Evolutionary conservation across 1,284 basidiomycete species (phyloP).

Genomic region (Afroboletus lepidellus): DNA sequence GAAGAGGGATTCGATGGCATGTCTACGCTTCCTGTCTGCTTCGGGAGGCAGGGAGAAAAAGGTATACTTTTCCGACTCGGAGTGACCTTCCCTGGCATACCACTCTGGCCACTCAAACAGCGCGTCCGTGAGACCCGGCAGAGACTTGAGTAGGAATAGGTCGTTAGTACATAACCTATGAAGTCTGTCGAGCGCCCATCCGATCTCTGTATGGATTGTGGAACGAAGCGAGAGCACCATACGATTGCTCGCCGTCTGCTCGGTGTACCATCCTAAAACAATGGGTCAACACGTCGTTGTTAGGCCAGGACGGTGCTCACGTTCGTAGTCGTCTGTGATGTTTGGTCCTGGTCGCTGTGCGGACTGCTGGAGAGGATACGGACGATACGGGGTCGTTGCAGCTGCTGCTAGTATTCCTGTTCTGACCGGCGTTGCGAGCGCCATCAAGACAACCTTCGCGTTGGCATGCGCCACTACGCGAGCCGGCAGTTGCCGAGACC

Average conservation of each 20-base stretch:
- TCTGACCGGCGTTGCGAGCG: constrained; percentile 31
- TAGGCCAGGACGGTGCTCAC: constrained; percentile 39
- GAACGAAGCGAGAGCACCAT: constrained; percentile 80
- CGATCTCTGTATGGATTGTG: constrained; percentile 70
- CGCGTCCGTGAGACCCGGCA: constrained; percentile 75
- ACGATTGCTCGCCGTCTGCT: constrained; percentile 68
- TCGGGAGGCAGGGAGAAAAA: constrained; percentile 57
- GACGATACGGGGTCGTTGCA: constrained; percentile 22
- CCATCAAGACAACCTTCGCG: constrained; percentile 26
- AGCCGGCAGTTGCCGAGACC: no score
- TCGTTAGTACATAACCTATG: constrained; percentile 75
- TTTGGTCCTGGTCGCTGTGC: constrained; percentile 40
- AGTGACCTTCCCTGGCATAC: constrained; percentile 58
- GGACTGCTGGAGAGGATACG: constrained; percentile 23
- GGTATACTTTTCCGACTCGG: constrained; percentile 38
- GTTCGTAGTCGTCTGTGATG: constrained; percentile 72
- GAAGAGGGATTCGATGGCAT: constrained; percentile 73
- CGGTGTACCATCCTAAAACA: constrained; percentile 74
- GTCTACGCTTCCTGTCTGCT: constrained; percentile 54
- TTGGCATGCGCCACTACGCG: no score
- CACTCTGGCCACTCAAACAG: constrained; percentile 82
- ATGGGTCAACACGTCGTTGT: constrained; percentile 2
- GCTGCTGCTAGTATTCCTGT: constrained; percentile 17
- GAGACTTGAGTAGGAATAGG: constrained; percentile 61
- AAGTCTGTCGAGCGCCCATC: constrained; percentile 80